These are phyloP conservation scores for Claviceps humidiphila DNA, from an alignment of 2,329 filamentous ascomycete species.

Conservation along the genomic window DNA sequence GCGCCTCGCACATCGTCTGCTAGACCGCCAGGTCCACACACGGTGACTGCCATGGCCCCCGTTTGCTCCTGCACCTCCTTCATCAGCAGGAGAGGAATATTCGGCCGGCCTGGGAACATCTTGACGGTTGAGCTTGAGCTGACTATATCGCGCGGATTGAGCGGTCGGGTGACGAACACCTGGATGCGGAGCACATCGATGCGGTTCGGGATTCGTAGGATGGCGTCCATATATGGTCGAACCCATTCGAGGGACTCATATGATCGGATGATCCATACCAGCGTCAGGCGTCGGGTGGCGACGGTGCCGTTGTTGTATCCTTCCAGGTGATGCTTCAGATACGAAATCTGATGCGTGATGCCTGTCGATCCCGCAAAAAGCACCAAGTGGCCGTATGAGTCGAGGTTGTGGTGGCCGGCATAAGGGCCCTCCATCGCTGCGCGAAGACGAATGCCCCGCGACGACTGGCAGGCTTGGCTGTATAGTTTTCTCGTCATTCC, in stretches of 20 bases:
- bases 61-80: conserved; percentile 72
- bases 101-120: conserved; percentile 83
- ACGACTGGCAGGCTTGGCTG: conserved; percentile 47
- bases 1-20: conserved; percentile 64
- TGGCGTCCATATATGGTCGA: conserved; percentile 63
- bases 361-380: conserved; percentile 88
- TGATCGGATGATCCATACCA: conserved; percentile 89
- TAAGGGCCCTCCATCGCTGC: conserved; percentile 87
- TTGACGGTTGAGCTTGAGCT: conserved; percentile 69
- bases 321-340: conserved; percentile 63
- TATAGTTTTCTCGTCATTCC: conserved; percentile 79
- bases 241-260: conserved; percentile 89
- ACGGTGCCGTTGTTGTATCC: conserved; percentile 58
- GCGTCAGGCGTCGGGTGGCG: conserved; percentile 66
- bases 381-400: conserved; percentile 84
- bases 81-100: conserved; percentile 63
- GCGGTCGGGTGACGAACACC: conserved; percentile 80
- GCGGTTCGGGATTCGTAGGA: conserved; percentile 67
- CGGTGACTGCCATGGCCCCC: conserved; percentile 78
- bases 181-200: conserved; percentile 75
- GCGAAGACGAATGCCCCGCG: conserved; percentile 44
- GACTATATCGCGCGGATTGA: conserved; percentile 68
- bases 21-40: conserved; percentile 63
- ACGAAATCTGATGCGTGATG: conserved; percentile 89
- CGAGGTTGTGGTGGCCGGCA: conserved; percentile 66